Conservation (phyloP, 352 stramenopile genomes). For the Phytophthora pistaciae region DNA sequence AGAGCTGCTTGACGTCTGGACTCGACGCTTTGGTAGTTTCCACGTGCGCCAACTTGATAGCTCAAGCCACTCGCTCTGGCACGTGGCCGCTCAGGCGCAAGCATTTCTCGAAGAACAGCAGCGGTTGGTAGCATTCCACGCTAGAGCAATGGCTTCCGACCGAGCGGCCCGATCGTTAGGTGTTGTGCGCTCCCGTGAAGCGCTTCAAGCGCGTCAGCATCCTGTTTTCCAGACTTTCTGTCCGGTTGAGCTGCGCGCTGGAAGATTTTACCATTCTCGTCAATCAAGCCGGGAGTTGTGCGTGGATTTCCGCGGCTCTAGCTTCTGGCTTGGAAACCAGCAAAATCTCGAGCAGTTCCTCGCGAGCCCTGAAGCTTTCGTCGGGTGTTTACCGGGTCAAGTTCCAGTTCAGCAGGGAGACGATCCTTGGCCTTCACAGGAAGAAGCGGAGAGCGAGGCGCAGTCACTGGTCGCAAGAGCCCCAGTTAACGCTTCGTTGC, state of each 20-base stretch:
- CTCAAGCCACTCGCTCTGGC: slow-evolving; percentile 55
- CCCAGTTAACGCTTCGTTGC: slow-evolving; percentile 67
- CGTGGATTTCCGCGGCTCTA: slow-evolving; percentile 47
- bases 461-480: slow-evolving; percentile 39
- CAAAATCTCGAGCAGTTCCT: slow-evolving; percentile 48
- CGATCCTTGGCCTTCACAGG: slow-evolving; percentile 25
- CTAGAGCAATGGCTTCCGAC: slow-evolving; percentile 23
- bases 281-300: slow-evolving; percentile 43
- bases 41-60: slow-evolving; percentile 59
- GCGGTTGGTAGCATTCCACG: slow-evolving; percentile 37
- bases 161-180: slow-evolving; percentile 32
- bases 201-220: slow-evolving; percentile 43
- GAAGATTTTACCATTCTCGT: slow-evolving; percentile 43
- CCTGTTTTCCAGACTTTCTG: slow-evolving; percentile 59
- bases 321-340: slow-evolving; percentile 56
- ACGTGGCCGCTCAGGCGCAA: slow-evolving; percentile 37
- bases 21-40: slow-evolving; percentile 49
- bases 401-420: slow-evolving; percentile 6
- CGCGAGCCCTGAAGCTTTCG: slow-evolving; percentile 37
- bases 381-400: slow-evolving; percentile 34
- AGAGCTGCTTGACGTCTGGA: slow-evolving; percentile 60
- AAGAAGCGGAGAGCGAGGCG: slow-evolving; percentile 42
- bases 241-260: slow-evolving; percentile 58
- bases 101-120: slow-evolving; percentile 44
- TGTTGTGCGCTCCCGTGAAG: slow-evolving; percentile 36